Evolutionary conservation across 2,329 filamentous ascomycete species (phyloP).

Genomic region (Penicillium verrucosum): DNA sequence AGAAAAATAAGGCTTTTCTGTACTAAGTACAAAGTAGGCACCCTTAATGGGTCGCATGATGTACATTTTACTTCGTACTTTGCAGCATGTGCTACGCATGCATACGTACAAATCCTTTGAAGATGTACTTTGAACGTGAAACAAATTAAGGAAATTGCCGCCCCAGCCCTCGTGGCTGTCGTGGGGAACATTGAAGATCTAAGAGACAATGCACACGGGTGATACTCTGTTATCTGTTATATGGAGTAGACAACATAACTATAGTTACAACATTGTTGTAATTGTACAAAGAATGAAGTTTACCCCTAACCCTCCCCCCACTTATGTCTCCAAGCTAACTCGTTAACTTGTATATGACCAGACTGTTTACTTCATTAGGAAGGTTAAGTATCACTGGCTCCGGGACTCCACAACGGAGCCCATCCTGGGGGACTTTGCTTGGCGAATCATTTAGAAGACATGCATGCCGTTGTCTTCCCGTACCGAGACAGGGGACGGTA

Average conservation of each 20-base stretch:
- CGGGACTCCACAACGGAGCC: neutral
- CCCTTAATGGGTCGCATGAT: neutral
- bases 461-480: neutral
- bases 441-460: neutral
- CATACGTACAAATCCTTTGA: neutral
- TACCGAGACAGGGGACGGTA: neutral
- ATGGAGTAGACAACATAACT: neutral
- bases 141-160: neutral
- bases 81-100: neutral
- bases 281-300: neutral
- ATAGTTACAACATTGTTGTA: neutral
- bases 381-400: neutral
- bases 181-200: neutral
- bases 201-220: neutral
- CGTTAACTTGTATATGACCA: neutral
- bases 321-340: neutral
- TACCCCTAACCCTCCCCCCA: neutral
- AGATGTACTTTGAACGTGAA: neutral
- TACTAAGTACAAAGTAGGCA: neutral
- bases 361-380: conserved; percentile 2
- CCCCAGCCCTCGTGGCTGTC: neutral
- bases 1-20: neutral
- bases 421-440: neutral
- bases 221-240: neutral
- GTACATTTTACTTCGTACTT: neutral